Base-by-base conservation (phyloP, 352 stramenopile genomes). In the Lagenidium giganteum region DNA sequence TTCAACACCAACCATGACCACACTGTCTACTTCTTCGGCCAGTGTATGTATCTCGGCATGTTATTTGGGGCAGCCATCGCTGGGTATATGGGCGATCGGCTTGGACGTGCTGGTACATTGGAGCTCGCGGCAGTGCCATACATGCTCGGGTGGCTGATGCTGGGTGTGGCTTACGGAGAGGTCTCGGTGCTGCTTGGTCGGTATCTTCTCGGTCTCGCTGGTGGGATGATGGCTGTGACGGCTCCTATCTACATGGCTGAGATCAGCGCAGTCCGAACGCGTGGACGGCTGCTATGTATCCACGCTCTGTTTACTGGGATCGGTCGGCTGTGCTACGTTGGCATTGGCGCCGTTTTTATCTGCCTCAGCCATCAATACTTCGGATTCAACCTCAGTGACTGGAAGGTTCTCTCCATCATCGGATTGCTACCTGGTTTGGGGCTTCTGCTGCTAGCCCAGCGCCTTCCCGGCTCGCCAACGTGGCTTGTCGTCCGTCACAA, bases 371-470 rank as follows among this genome's bases (percentile, higher is more conserved):
- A 56, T 14, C 51, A 63, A 34, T 90, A 83, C 54, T 42, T 85
- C 8, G 69, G 70, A 28, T 90, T 93, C 54, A 87, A 86, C 46
- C 57, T 93, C n/a, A 78, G 61, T 55, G 80, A 89, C 46, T 93
- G 80, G 77, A 88, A 86, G 40, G 54, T 78, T 22, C 46, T 90
- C 26, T 70, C 77, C 16, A 55, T 85, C 16, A 51, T 61, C 17
- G 70, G 74, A 4, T 43, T 88, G 5, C 25, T 66, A 6, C 77
- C 77, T 7, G 74, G 65, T 0, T 35, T 92, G 5, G 9, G 62
- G 29, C 43, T 92, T 29, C 45, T 92, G 26, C 43, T 87, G 11
- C 57, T 79, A 25, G 72, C 76, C 29, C 80, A 92, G 47, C 68
- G 68, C 13, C 59, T 92, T 14, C 75, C 77, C 0, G 80, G 88